These are phyloP conservation scores for Malassezia brasiliensis DNA, from an alignment of 1,284 basidiomycete genomes.

Conservation along the genomic window DNA sequence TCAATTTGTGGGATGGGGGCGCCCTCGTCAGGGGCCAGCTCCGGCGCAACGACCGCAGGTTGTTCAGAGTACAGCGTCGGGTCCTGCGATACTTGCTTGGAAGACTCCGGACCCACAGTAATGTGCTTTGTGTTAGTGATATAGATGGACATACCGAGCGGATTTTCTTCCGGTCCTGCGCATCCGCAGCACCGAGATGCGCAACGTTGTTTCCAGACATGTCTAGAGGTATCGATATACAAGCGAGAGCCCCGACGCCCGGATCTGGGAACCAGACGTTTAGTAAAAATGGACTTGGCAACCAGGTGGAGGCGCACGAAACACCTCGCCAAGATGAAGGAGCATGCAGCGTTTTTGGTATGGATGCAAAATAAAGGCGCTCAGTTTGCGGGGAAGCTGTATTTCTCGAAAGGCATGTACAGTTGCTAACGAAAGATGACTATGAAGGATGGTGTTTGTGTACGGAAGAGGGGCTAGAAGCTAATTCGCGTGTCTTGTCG, in stretches of 20 bases:
- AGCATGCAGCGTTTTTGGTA: neutral
- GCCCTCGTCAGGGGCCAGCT: slow-evolving; percentile 2
- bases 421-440: neutral
- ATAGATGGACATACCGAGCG: neutral
- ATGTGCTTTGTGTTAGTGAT: slow-evolving; percentile 8
- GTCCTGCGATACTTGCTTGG: slow-evolving; percentile 16
- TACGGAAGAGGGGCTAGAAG: neutral
- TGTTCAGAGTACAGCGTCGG: slow-evolving; percentile 13
- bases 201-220: slow-evolving; percentile 7
- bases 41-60: slow-evolving; percentile 16
- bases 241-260: too few species aligned
- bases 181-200: slow-evolving; percentile 4
- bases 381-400: neutral
- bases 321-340: too few species aligned
- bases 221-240: too few species aligned
- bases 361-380: neutral
- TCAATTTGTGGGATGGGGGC: slow-evolving; percentile 7
- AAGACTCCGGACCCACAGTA: slow-evolving; percentile 12
- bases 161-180: slow-evolving; percentile 6
- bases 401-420: neutral
- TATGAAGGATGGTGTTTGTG: neutral
- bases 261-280: too few species aligned
- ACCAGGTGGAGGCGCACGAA: too few species aligned
- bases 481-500: neutral
- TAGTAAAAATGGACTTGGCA: too few species aligned